These are phyloP conservation scores for Chaetomium globosum DNA, from an alignment of 2,329 filamentous ascomycete species.

Conservation along the genomic window DNA sequence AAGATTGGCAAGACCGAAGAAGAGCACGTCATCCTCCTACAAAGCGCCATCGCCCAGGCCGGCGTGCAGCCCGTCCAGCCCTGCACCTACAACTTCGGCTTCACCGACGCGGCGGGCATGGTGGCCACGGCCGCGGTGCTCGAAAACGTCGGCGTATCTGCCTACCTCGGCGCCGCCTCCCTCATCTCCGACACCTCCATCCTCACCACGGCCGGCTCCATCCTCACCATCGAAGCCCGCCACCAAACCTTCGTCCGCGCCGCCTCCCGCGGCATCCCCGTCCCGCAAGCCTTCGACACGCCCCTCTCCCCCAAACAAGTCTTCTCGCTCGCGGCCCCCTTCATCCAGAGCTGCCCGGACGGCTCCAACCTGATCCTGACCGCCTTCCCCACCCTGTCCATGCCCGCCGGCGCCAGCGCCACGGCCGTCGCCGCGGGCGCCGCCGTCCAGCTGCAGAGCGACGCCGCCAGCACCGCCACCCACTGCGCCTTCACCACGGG, in stretches of 20 bases:
- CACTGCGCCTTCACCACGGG: constrained; percentile 71
- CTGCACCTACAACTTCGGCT: constrained; percentile 73
- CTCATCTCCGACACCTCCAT: constrained; percentile 62
- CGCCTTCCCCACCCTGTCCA: constrained; percentile 62
- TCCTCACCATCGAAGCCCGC: constrained; percentile 72
- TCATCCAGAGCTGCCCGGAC: constrained; percentile 70
- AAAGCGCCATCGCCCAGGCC: constrained; percentile 61
- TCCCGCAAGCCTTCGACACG: constrained; percentile 71
- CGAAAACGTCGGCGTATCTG: constrained; percentile 74
- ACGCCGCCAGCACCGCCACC: constrained; percentile 54
- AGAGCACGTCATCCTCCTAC: constrained; percentile 62
- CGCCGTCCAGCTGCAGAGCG: constrained; percentile 53
- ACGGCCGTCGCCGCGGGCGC: constrained; percentile 47
- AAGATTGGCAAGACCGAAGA: constrained; percentile 65
- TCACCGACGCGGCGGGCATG: constrained; percentile 67
- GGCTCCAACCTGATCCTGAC: constrained; percentile 66
- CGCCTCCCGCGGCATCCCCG: constrained; percentile 59
- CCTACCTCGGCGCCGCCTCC: constrained; percentile 71
- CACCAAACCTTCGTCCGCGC: constrained; percentile 73
- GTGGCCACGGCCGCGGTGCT: constrained; percentile 69
- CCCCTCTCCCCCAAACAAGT: constrained; percentile 68
- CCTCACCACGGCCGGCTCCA: constrained; percentile 67
- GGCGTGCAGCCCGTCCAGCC: constrained; percentile 67
- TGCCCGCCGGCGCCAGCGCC: constrained; percentile 50
- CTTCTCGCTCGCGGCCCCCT: constrained; percentile 72